These are phyloP conservation scores for Saccharomycopsis capsularis DNA, from an alignment of 805 yeast genomes.

Conservation along the genomic window DNA sequence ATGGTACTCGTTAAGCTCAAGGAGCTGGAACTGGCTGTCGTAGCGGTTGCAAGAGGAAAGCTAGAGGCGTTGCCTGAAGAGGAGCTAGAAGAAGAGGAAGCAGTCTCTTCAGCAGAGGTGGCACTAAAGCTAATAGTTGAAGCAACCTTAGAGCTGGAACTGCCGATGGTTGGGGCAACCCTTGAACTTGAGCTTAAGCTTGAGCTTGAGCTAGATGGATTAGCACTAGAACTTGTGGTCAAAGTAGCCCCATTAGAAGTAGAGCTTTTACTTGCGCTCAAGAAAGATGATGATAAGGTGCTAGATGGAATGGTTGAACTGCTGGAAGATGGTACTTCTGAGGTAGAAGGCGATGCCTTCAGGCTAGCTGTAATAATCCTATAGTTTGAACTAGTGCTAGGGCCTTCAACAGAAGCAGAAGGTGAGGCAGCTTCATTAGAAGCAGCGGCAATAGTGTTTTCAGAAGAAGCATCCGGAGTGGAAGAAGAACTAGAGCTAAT, in stretches of 20 bases:
- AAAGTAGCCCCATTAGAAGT: background rate
- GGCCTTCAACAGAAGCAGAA: background rate
- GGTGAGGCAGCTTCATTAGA: conserved; percentile 1
- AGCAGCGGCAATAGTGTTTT: background rate
- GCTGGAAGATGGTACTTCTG: background rate
- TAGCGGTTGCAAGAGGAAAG: conserved; percentile 23
- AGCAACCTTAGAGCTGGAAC: background rate
- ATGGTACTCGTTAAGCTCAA: conserved; percentile 19
- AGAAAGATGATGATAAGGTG: background rate
- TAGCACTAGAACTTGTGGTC: background rate
- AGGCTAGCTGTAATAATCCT: background rate
- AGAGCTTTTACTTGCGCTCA: background rate
- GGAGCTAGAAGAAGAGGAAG: background rate
- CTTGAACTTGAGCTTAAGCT: no score
- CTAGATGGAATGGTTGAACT: no score
- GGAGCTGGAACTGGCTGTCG: conserved; percentile 20
- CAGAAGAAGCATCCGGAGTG: background rate
- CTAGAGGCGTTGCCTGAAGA: conserved; percentile 18
- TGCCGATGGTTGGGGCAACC: no score
- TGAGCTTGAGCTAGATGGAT: background rate
- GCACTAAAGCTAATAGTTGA: background rate
- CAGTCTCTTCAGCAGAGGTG: background rate
- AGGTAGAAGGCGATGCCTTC: background rate
- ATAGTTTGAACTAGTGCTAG: background rate
- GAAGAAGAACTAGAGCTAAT: no score